Percentiles rank a stretch among this genome's conserved stretches.
Evolutionary conservation across 768 basidiomycete species (phyloP).

Genomic region (Boletus edulis): DNA sequence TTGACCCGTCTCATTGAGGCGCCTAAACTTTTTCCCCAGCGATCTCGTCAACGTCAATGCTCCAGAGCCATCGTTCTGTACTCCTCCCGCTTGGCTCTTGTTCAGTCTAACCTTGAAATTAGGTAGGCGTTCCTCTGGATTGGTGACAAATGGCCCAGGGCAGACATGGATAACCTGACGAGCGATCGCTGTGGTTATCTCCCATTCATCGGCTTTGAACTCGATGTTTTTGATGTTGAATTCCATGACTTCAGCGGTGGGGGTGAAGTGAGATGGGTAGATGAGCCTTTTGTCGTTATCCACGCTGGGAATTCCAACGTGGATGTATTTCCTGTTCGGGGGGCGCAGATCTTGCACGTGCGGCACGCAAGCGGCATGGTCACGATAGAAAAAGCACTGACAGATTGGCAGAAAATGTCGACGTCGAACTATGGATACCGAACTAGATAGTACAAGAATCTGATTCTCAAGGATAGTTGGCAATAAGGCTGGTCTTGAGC

Average conservation of each 20-base stretch:
- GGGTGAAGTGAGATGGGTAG: background rate
- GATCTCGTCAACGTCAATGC: conserved; percentile 26
- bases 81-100: conserved; percentile 44
- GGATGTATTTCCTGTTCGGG: conserved; percentile 3
- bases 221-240: conserved; percentile 33
- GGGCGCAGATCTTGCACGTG: conserved; percentile 5
- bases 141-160: conserved; percentile 27
- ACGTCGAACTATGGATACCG: background rate
- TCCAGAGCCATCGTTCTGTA: conserved; percentile 56
- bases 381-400: background rate
- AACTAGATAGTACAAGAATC: conserved; percentile 1
- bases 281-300: no score
- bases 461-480: background rate
- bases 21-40: conserved; percentile 47
- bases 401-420: background rate
- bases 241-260: conserved; percentile 35
- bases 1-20: conserved; percentile 37
- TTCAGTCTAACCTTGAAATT: conserved; percentile 66
- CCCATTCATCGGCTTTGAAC: conserved; percentile 47
- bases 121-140: conserved; percentile 30
- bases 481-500: background rate
- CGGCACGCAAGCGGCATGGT: background rate
- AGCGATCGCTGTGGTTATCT: conserved; percentile 56
- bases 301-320: no score
- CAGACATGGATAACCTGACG: conserved; percentile 46